Evolutionary conservation across 306 rosid genomes (phyloP).

Genomic region (Prunus davidiana): DNA sequence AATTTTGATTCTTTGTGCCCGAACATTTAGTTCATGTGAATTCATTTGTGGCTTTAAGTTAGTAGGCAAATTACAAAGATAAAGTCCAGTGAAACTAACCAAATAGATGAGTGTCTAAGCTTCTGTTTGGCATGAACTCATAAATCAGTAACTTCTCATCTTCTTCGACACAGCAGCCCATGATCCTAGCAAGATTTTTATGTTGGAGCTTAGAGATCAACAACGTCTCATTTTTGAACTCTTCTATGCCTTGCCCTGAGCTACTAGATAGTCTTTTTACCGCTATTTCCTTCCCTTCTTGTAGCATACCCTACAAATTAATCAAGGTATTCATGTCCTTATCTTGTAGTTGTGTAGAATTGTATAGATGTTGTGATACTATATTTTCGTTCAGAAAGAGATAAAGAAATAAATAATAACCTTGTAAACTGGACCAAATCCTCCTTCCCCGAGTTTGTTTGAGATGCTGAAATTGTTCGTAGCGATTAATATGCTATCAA

Average conservation of each 20-base stretch:
- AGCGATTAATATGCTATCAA: slow-evolving; percentile 12
- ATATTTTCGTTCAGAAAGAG: not conserved
- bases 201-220: slow-evolving; percentile 38
- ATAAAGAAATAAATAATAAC: not conserved
- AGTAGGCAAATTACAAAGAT: not conserved
- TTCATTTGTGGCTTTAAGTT: too few relatives aligned
- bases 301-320: slow-evolving; percentile 30
- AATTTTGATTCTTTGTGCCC: too few relatives aligned
- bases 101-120: slow-evolving; percentile 33
- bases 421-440: slow-evolving; percentile 32
- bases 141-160: slow-evolving; percentile 36
- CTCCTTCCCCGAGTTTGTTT: slow-evolving; percentile 36
- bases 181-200: slow-evolving; percentile 36
- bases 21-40: too few relatives aligned
- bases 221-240: slow-evolving; percentile 36
- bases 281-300: slow-evolving; percentile 34
- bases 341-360: not conserved
- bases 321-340: not conserved
- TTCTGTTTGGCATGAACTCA: slow-evolving; percentile 41
- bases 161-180: slow-evolving; percentile 34
- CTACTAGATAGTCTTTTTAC: slow-evolving; percentile 34
- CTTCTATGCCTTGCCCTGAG: slow-evolving; percentile 38
- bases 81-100: slow-evolving; percentile 13
- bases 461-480: slow-evolving; percentile 17
- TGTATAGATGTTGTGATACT: not conserved